These are phyloP conservation scores for Xylariaceae sp. DNA, from an alignment of 2,329 filamentous ascomycete species.

Conservation along the genomic window DNA sequence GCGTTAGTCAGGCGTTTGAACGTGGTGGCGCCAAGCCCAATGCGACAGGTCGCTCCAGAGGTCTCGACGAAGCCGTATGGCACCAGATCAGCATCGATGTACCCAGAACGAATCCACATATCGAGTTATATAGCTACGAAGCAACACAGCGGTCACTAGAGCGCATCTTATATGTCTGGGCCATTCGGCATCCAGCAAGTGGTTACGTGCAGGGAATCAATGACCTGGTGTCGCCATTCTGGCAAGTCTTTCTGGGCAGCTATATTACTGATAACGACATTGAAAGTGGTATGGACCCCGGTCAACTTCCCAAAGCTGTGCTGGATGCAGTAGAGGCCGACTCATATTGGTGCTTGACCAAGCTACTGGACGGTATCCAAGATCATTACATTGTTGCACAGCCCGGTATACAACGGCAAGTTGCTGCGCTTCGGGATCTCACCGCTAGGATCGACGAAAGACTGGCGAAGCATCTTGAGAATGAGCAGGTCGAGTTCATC, in stretches of 20 bases:
- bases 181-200: slow-evolving; percentile 92
- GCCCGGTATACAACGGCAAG: slow-evolving; percentile 92
- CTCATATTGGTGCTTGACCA: slow-evolving; percentile 97
- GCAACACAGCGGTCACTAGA: slow-evolving; percentile 92
- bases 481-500: slow-evolving; percentile 93
- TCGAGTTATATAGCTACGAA: slow-evolving; percentile 92
- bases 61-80: slow-evolving; percentile 96
- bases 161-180: slow-evolving; percentile 95
- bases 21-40: slow-evolving; percentile 50
- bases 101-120: slow-evolving; percentile 90
- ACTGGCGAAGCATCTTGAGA: slow-evolving; percentile 83
- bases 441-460: slow-evolving; percentile 83
- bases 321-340: slow-evolving; percentile 96
- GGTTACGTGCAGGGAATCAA: slow-evolving; percentile 99
- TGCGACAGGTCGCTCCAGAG: slow-evolving; percentile 49
- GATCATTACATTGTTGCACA: slow-evolving; percentile 99
- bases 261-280: slow-evolving; percentile 95
- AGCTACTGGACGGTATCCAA: slow-evolving; percentile 96
- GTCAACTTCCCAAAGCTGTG: slow-evolving; percentile 84
- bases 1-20: slow-evolving; percentile 71
- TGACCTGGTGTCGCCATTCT: slow-evolving; percentile 94
- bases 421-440: slow-evolving; percentile 81
- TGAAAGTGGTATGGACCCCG: slow-evolving; percentile 93
- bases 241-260: slow-evolving; percentile 91
- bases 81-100: slow-evolving; percentile 99